Conservation (phyloP, 306 rosid species). For the Vigna radiata region DNA sequence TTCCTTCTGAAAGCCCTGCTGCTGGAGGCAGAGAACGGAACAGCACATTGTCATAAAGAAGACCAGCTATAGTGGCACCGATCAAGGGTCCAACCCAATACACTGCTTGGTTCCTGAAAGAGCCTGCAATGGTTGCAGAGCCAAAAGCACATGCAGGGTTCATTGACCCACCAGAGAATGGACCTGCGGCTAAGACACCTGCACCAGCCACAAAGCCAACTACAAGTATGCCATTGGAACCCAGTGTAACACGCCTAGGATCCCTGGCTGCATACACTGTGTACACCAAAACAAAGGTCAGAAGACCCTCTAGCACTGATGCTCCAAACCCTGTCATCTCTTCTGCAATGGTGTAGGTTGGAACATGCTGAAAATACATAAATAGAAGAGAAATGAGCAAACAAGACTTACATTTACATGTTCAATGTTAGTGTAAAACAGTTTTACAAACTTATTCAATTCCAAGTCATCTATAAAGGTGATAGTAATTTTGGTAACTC, state of each 20-base stretch:
- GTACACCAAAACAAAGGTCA: slow-evolving; percentile 77
- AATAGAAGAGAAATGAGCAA: not conserved
- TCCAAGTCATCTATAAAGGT: no score
- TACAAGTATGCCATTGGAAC: slow-evolving; percentile 61
- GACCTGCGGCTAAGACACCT: slow-evolving; percentile 68
- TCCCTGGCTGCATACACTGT: slow-evolving; percentile 75
- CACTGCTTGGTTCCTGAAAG: slow-evolving; percentile 87
- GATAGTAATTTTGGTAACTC: no score
- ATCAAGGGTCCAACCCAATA: slow-evolving; percentile 94
- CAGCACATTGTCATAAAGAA: slow-evolving; percentile 71
- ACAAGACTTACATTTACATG: not conserved
- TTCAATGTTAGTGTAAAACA: not conserved
- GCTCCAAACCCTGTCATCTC: slow-evolving; percentile 98
- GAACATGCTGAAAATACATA: slow-evolving; percentile 62
- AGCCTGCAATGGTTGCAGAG: slow-evolving; percentile 67
- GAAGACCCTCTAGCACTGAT: slow-evolving; percentile 74
- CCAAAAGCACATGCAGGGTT: slow-evolving; percentile 97
- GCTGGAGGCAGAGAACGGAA: slow-evolving; percentile 49
- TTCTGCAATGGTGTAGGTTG: slow-evolving; percentile 65
- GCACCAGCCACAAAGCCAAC: slow-evolving; percentile 80
- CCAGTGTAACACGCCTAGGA: slow-evolving; percentile 62
- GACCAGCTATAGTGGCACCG: slow-evolving; percentile 78
- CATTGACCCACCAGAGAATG: slow-evolving; percentile 89
- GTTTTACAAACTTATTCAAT: no score
- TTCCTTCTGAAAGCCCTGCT: slow-evolving; percentile 43